Percentiles rank a stretch among this genome's conserved stretches.
phyloP scores from a whole-genome alignment of 768 basidiomycete species.

The Suillus americanus region DNA sequence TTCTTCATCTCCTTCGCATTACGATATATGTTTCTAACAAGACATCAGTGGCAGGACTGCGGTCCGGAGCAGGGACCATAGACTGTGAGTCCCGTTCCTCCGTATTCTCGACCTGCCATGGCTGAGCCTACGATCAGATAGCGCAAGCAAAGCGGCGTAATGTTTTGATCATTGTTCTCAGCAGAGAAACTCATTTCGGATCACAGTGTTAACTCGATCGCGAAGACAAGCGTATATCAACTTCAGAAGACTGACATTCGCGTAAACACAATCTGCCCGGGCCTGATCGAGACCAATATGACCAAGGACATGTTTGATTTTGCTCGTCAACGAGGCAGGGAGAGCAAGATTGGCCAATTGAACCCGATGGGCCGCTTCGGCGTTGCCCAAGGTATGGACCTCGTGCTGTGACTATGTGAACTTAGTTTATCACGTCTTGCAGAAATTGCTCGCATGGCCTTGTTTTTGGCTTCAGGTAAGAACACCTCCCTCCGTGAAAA shows the following conservation, averaged over 20 bases:
- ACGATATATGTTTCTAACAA: constrained; percentile 1
- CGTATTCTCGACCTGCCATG: not conserved
- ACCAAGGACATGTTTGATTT: constrained; percentile 73
- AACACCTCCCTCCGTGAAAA: constrained; percentile 5
- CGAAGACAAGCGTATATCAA: constrained; percentile 78
- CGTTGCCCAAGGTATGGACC: constrained; percentile 65
- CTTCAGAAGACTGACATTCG: constrained; percentile 81
- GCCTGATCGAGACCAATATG: constrained; percentile 93
- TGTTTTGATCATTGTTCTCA: constrained; percentile 1
- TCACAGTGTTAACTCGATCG: constrained; percentile 81
- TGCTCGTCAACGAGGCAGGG: constrained; percentile 75
- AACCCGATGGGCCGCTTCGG: constrained; percentile 84
- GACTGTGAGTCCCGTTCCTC: constrained; percentile 58
- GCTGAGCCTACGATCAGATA: constrained; percentile 51
- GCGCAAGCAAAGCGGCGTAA: constrained; percentile 92
- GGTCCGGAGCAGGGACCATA: constrained; percentile 77
- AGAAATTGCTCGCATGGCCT: constrained; percentile 86
- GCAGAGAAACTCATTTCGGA: constrained; percentile 9
- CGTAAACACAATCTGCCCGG: constrained; percentile 89
- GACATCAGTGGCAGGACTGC: constrained; percentile 72
- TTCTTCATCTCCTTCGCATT: not conserved
- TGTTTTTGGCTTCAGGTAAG: constrained; percentile 88
- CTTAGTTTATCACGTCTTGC: constrained; percentile 16
- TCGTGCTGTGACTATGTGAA: constrained; percentile 15
- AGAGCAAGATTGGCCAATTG: constrained; percentile 70